Base-by-base conservation (phyloP, 768 basidiomycete genomes). In the Lentinus brumalis region DNA sequence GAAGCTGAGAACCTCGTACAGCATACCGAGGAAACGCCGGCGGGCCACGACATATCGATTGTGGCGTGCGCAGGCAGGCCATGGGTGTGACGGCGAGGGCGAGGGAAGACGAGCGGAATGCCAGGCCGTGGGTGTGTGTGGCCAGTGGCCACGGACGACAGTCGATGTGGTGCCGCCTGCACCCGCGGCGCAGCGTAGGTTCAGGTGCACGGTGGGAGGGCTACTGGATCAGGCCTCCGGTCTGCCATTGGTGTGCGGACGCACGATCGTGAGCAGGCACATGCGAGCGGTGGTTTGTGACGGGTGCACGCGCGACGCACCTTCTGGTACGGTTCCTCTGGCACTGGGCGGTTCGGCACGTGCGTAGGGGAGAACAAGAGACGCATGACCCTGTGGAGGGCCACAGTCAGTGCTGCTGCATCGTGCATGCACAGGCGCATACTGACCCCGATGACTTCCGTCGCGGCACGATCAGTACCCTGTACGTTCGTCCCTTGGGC, bases 401-500 rank as follows among this genome's bases (percentile, higher is more conserved):
- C 52, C 35, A 50, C 54, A 42, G 45, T 57, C 47, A 63, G 52
- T 41, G 41, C 32, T 39, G 57, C 35, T 41, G 53, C 61, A 53
- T 21, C 44, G 57, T 51, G 57, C 46, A 31, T 50, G 51, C 38
- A 52, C 39, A 49, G 57, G n/a, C 59, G 38, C 31, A 61, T n/a
- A 67, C 72, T 71, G 66, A 79, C 80, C 80, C 80, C 62, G 75
- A 64, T 53, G 70, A 74, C 62, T 76, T 75, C 9, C 75, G 70
- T 45, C 72, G 73, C 49, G 80, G 81, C 12, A 74, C 69, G 62
- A 81, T 74, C 59, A 75, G 69, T 10, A 82, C 70, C 60, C 81
- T 79, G 60, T 77, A 76, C 50, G 80, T 77, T 66, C 75, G 71
- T 40, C 76, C 74, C 31, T 73, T 68, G 56, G 83, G 83, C 39